Conservation (phyloP, 768 basidiomycete species). For the Pulveroboletus ravenelii region DNA sequence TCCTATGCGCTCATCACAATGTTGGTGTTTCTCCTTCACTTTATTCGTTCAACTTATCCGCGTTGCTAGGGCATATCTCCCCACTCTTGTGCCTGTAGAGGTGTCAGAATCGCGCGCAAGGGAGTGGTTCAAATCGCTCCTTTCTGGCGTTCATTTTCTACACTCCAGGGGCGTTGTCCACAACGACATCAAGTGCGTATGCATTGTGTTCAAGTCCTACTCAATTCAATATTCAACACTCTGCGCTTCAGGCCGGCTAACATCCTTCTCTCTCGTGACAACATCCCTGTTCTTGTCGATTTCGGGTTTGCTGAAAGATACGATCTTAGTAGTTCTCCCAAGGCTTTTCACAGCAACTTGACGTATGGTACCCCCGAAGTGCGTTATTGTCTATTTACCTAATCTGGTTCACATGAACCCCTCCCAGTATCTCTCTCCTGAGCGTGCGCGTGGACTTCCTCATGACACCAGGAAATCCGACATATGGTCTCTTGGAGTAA, state of each 20-base stretch:
- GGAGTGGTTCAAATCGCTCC: constrained; percentile 76
- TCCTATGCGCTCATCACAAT: constrained; percentile 90
- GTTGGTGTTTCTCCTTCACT: constrained; percentile 43
- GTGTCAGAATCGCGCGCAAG: constrained; percentile 75
- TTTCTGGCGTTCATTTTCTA: constrained; percentile 80
- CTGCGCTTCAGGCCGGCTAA: constrained; percentile 70
- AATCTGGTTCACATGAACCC: not conserved
- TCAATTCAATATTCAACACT: not conserved
- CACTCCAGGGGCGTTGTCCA: constrained; percentile 83
- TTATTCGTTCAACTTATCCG: constrained; percentile 5
- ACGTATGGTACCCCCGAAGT: constrained; percentile 93
- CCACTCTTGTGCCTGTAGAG: constrained; percentile 83
- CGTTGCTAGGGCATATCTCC: constrained; percentile 71
- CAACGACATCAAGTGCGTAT: constrained; percentile 86
- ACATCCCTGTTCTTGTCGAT: constrained; percentile 86
- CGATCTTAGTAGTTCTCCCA: constrained; percentile 49
- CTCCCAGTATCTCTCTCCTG: constrained; percentile 81
- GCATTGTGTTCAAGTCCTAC: not conserved
- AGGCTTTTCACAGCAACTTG: constrained; percentile 77
- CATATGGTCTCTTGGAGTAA: constrained; percentile 80
- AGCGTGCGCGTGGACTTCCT: constrained; percentile 79
- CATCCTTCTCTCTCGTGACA: constrained; percentile 75
- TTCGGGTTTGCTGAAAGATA: constrained; percentile 96
- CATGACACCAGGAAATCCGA: constrained; percentile 95
- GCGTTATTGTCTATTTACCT: constrained; percentile 1